These are phyloP conservation scores for Halophytophthora batemanensis DNA, from an alignment of 352 stramenopile species.

Conservation along the genomic window DNA sequence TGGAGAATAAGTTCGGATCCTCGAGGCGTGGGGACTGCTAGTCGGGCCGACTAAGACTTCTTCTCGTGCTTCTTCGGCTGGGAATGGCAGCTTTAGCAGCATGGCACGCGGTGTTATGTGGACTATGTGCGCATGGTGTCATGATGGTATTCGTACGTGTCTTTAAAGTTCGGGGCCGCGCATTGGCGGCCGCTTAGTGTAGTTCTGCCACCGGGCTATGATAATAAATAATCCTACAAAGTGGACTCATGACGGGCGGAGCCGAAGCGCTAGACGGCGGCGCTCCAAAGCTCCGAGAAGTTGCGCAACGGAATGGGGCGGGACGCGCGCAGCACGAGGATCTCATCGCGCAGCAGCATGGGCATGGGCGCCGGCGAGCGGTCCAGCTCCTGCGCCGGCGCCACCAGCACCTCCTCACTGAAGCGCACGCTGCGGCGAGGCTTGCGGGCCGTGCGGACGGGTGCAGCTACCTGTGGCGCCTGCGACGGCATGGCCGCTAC, in stretches of 20 bases:
- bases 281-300: conserved; percentile 81
- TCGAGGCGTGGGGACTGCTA: too few species aligned
- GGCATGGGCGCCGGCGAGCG: conserved; percentile 57
- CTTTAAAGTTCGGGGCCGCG: too few species aligned
- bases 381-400: conserved; percentile 43
- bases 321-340: conserved; percentile 70
- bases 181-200: neutral
- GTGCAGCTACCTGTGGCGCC: conserved; percentile 21
- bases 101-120: too few species aligned
- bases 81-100: too few species aligned
- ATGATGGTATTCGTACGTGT: too few species aligned
- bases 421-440: conserved; percentile 52
- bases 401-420: conserved; percentile 47
- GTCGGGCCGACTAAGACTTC: too few species aligned
- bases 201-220: conserved; percentile 6
- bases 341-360: conserved; percentile 71
- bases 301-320: conserved; percentile 69
- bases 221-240: conserved; percentile 49
- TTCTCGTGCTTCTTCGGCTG: too few species aligned
- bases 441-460: conserved; percentile 18
- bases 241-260: conserved; percentile 17
- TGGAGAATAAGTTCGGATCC: too few species aligned
- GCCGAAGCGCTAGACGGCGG: conserved; percentile 17
- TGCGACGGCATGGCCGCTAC: conserved; percentile 17
- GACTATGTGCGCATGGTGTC: too few species aligned